Evolutionary conservation across 2,329 filamentous ascomycete genomes (phyloP), one percentile per base, ranked within the genome.

Genomic region (Fusarium brevicatenulatum): DNA sequence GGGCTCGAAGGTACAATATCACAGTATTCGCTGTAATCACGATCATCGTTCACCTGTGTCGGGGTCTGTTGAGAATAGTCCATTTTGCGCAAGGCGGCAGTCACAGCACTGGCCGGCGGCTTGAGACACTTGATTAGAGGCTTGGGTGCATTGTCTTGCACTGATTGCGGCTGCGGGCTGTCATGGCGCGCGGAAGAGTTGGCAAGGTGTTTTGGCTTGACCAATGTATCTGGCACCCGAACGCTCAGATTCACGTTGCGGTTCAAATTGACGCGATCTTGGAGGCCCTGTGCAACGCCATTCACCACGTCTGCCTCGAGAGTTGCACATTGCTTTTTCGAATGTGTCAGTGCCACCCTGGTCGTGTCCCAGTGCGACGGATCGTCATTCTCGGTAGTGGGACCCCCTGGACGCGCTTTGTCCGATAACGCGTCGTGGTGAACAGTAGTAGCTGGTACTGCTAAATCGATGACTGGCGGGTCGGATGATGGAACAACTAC

Each of bases 41-140:
- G 85, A 52, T 83, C 87, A 49, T 86, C 84, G 71, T 90, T 90
- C 65, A 84, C 81, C 78, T 90, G 88, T 3, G 88, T 90, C 3
- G 86, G 86, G 15, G 87, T 88, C 63, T 86, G 83, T 44, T 87
- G 85, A 16, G 86, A 87, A n/a, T 78, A 80, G 37, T 86, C 82
- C 81, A 84, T 86, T 57, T 80, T 85, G 65, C 66, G 69, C 34
- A 71, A 68, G 59, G 74, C 64, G 39, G 53, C 63, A 43, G 68
- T 55, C 57, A 72, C 65, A 68, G 70, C 62, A 50, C 47, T 64
- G 49, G 71, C 59, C 40, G 68, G 72, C 63, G 60, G 73, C 39
- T 71, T 73, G 62, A 62, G 54, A 60, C 37, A 70, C 49, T 71
- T 34, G 44, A 62, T 76, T 50, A 76, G 43, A 68, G 55, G 28